phyloP scores from a whole-genome alignment of 345 rosid genomes.

The Citrus cavaleriei region DNA sequence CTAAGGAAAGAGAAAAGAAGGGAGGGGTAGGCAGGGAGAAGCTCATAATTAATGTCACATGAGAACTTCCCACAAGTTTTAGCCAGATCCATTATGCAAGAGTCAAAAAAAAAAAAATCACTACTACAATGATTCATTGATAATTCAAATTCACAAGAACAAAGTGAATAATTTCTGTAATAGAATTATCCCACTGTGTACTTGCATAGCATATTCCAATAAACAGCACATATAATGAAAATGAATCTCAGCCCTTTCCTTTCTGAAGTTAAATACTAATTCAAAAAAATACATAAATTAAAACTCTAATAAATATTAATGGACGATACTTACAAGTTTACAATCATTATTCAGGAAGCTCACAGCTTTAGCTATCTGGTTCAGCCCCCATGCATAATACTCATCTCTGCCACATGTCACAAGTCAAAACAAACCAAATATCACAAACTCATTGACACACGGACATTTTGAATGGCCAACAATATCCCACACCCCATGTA shows the following conservation, averaged over 20 bases:
- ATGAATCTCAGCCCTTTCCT: not conserved
- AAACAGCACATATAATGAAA: not conserved
- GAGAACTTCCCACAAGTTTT: not conserved
- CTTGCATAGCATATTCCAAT: not conserved
- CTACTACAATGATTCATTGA: not conserved
- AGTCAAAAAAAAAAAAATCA: not conserved
- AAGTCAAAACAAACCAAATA: not conserved
- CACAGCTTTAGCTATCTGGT: slow-evolving; percentile 94
- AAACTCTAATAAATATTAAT: not conserved
- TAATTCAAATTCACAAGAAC: not conserved
- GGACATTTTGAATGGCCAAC: not conserved
- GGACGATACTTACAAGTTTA: slow-evolving; percentile 71
- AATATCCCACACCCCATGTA: not conserved
- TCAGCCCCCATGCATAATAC: slow-evolving; percentile 90
- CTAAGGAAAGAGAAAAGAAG: not conserved
- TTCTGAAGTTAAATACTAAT: not conserved
- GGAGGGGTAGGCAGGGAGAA: not conserved
- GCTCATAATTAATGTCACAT: not conserved
- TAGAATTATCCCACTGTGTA: not conserved
- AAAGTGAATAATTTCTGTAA: not conserved
- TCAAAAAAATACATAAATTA: not conserved
- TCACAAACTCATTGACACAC: not conserved
- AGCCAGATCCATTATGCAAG: not conserved
- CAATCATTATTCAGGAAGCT: slow-evolving; percentile 99
- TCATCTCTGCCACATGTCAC: slow-evolving; percentile 64